These are phyloP conservation scores for Ceratobasidium sp. DNA, from an alignment of 1,284 basidiomycete species.

Conservation along the genomic window DNA sequence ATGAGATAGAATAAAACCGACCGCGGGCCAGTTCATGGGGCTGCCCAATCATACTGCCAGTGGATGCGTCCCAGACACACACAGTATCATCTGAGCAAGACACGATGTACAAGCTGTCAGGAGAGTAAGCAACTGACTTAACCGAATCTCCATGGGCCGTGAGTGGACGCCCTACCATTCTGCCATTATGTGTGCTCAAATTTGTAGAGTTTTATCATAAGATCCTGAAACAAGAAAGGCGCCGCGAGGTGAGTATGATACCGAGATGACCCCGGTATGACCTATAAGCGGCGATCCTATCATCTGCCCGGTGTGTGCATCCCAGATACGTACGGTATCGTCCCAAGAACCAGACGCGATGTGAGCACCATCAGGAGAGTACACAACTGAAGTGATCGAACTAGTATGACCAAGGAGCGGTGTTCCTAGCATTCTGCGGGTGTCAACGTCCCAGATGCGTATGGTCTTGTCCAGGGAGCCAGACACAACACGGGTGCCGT, in stretches of 20 bases:
- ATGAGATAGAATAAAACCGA: too few species aligned
- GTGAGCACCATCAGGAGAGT: neutral
- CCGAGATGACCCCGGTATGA: constrained; percentile 18
- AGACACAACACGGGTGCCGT: neutral
- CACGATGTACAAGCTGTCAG: neutral
- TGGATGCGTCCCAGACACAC: neutral
- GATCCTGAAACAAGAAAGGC: constrained; percentile 30
- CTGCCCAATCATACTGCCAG: too few species aligned
- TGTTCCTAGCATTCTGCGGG: neutral
- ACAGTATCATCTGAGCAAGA: neutral
- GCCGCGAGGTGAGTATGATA: constrained; percentile 35
- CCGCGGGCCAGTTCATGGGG: too few species aligned
- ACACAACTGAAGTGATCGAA: neutral
- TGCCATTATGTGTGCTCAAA: constrained; percentile 26
- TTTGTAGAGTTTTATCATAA: constrained; percentile 18
- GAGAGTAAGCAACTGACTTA: neutral
- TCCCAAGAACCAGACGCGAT: neutral
- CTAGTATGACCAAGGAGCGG: neutral
- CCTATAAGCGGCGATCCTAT: neutral
- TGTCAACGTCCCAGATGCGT: neutral
- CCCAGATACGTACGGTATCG: neutral
- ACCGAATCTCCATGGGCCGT: neutral
- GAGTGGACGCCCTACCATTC: neutral
- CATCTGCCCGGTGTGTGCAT: neutral
- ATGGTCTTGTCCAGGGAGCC: neutral